A percentile compares a stretch with the other conserved stretches of the same genome.
These are phyloP conservation scores for Paraglomus occultum DNA, from an alignment of 192 early-diverging fungal genomes.

Conservation along the genomic window DNA sequence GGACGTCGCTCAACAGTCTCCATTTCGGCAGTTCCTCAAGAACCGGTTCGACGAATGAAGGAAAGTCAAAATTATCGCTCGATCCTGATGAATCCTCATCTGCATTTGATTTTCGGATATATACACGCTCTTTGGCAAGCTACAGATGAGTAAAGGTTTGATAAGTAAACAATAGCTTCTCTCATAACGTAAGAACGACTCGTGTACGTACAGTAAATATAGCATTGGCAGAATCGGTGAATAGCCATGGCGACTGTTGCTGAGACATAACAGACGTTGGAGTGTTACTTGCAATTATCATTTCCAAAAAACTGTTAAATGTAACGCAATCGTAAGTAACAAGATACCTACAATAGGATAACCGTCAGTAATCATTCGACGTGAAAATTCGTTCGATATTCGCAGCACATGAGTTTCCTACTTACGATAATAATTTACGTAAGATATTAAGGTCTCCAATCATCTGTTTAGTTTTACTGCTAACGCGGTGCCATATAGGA, in stretches of 20 bases:
- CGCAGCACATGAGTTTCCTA: constrained; percentile 11
- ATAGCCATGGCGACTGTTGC: constrained; percentile 77
- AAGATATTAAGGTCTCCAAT: constrained; percentile 72
- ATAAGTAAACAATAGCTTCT: neutral
- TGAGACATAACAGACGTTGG: constrained; percentile 34
- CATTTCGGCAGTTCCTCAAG: constrained; percentile 96
- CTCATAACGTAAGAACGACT: constrained; percentile 5
- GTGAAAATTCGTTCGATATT: no score
- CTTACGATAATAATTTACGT: constrained; percentile 62
- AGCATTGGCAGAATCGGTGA: constrained; percentile 80
- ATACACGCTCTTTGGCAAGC: constrained; percentile 47
- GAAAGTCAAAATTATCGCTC: constrained; percentile 54
- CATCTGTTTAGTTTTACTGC: constrained; percentile 68
- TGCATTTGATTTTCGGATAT: constrained; percentile 25
- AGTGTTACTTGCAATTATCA: constrained; percentile 63
- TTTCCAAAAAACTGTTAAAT: constrained; percentile 84
- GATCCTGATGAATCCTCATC: constrained; percentile 7
- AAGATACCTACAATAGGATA: constrained; percentile 54
- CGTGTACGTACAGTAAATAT: constrained; percentile 57
- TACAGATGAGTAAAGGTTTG: constrained; percentile 2
- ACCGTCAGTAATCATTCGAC: neutral
- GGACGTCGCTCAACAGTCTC: constrained; percentile 62
- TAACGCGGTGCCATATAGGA: constrained; percentile 86
- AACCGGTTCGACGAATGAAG: constrained; percentile 64
- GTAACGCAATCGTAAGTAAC: constrained; percentile 86